A percentile compares a stretch with the other conserved stretches of the same genome.
Evolutionary conservation across 768 basidiomycete genomes (phyloP).

Genomic region (Tricholoma bakamatsutake): DNA sequence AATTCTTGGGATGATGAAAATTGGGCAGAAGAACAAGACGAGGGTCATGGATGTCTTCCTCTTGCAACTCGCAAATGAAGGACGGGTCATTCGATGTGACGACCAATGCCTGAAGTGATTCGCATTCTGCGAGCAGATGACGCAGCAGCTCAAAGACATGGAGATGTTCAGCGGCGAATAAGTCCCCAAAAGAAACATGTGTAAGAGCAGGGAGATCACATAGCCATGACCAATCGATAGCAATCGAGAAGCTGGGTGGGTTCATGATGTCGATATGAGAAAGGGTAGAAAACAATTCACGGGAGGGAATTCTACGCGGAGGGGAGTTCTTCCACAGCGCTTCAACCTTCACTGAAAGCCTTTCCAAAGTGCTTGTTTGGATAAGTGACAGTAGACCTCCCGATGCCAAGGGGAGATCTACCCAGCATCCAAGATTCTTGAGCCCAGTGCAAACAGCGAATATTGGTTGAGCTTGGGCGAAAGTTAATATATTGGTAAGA

Average conservation of each 20-base stretch:
- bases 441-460: slow-evolving; percentile 21
- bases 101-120: slow-evolving; percentile 18
- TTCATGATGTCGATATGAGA: slow-evolving; percentile 27
- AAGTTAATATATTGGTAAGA: slow-evolving; percentile 17
- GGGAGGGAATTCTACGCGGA: not conserved
- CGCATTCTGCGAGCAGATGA: slow-evolving; percentile 12
- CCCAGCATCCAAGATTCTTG: slow-evolving; percentile 23
- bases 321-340: slow-evolving; percentile 9
- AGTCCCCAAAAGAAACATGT: slow-evolving; percentile 26
- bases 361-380: slow-evolving; percentile 1
- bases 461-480: slow-evolving; percentile 15
- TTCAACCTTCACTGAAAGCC: slow-evolving; percentile 19
- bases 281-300: slow-evolving; percentile 16
- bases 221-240: slow-evolving; percentile 23
- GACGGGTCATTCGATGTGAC: slow-evolving; percentile 18
- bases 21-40: slow-evolving; percentile 22
- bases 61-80: slow-evolving; percentile 13
- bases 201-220: slow-evolving; percentile 23
- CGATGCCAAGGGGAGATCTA: slow-evolving; percentile 3
- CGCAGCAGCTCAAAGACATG: slow-evolving; percentile 16
- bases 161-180: slow-evolving; percentile 11
- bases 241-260: slow-evolving; percentile 10
- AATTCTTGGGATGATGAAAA: slow-evolving; percentile 17
- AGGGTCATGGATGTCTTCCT: slow-evolving; percentile 15
- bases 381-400: not conserved